Conservation (phyloP, 768 basidiomycete species). For the Lactarius quietus region DNA sequence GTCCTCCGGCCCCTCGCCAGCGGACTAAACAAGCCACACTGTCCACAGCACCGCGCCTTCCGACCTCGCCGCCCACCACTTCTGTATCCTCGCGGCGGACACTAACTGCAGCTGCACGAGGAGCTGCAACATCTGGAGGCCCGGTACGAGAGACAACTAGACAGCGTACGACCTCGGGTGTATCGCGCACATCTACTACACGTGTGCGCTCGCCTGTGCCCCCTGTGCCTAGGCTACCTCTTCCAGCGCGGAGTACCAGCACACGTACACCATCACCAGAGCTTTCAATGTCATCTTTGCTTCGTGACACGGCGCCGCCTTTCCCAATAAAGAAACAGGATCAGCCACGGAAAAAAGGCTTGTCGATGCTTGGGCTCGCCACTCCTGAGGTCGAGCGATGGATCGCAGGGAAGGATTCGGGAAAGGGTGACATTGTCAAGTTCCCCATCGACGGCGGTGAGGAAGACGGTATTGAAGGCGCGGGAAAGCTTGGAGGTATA, state of each 20-base stretch:
- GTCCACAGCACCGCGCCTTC: conserved; percentile 5
- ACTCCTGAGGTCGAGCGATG: conserved; percentile 53
- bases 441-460: conserved; percentile 47
- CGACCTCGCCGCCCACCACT: neutral
- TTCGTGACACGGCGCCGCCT: conserved; percentile 31
- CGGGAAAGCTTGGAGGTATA: conserved; percentile 29
- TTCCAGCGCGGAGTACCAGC: conserved; percentile 2
- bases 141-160: conserved; percentile 9
- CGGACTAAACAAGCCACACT: conserved; percentile 14
- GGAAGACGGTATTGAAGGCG: conserved; percentile 30
- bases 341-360: conserved; percentile 17
- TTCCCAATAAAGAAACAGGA: conserved; percentile 31
- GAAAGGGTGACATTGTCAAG: conserved; percentile 33
- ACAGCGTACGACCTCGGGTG: conserved; percentile 8
- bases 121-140: neutral
- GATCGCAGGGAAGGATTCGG: conserved; percentile 42
- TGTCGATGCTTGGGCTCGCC: conserved; percentile 41
- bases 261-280: conserved; percentile 25
- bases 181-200: conserved; percentile 10
- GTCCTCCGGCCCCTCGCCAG: conserved; percentile 7
- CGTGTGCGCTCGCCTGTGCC: conserved; percentile 14
- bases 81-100: conserved; percentile 12
- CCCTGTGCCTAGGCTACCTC: conserved; percentile 15
- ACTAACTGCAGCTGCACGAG: neutral
- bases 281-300: conserved; percentile 17